Percentiles rank a stretch among this genome's conserved stretches.
Evolutionary conservation across 305 asterid species (phyloP).

Genomic region (Solanum hybrid): DNA sequence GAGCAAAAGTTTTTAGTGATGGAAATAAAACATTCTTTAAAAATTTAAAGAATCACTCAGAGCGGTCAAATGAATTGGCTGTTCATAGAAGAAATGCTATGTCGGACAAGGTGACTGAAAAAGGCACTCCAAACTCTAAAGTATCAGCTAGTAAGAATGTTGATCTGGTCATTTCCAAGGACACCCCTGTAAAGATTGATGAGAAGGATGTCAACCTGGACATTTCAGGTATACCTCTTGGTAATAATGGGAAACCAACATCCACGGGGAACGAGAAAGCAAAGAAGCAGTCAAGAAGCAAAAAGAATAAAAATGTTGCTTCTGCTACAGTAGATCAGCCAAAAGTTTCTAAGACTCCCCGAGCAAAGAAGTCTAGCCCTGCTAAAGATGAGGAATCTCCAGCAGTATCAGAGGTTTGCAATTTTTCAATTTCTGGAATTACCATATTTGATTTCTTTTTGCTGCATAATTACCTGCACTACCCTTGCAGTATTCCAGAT

Average conservation of each 20-base stretch:
- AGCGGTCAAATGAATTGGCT: conserved; percentile 23
- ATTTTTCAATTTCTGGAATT: conserved; percentile 10
- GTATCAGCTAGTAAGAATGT: conserved; percentile 22
- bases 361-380: conserved; percentile 23
- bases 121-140: conserved; percentile 17
- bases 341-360: conserved; percentile 22
- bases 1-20: conserved; percentile 22
- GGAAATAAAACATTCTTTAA: conserved; percentile 18
- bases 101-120: conserved; percentile 20
- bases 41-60: conserved; percentile 19
- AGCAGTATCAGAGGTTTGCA: conserved; percentile 40
- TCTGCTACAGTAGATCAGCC: conserved; percentile 26
- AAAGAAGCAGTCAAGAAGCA: conserved; percentile 41
- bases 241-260: conserved; percentile 13
- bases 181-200: conserved; percentile 14
- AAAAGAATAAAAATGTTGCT: conserved; percentile 26
- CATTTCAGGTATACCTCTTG: conserved; percentile 5
- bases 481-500: conserved; percentile 33
- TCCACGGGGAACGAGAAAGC: conserved; percentile 28
- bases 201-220: conserved; percentile 14
- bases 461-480: conserved; percentile 17
- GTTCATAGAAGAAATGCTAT: conserved; percentile 30
- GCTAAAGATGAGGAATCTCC: conserved; percentile 26
- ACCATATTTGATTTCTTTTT: conserved; percentile 5
- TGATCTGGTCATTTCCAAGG: conserved; percentile 19